phyloP scores from a whole-genome alignment of 306 rosid species.

The Benincasa hispida region DNA sequence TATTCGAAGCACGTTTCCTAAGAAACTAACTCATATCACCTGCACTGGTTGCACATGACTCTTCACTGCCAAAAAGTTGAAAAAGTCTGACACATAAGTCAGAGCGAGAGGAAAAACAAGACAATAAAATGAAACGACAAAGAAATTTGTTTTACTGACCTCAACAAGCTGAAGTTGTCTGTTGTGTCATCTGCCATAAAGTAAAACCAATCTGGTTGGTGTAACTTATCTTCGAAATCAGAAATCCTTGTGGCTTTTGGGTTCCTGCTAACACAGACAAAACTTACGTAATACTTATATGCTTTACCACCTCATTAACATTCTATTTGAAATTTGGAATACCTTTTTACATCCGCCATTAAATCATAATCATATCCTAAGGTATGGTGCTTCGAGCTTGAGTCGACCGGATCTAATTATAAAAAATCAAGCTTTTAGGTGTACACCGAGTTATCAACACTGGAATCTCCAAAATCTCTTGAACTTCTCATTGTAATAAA shows the following conservation, averaged over 20 bases:
- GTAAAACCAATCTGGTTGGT: slow-evolving; percentile 23
- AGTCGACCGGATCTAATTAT: slow-evolving; percentile 32
- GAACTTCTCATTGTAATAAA: not conserved
- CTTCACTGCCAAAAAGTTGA: slow-evolving; percentile 49
- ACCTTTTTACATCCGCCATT: slow-evolving; percentile 40
- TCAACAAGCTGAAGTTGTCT: slow-evolving; percentile 57
- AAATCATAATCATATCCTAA: slow-evolving; percentile 34
- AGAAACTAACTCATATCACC: slow-evolving; percentile 25
- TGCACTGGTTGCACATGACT: slow-evolving; percentile 72
- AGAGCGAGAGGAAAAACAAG: slow-evolving; percentile 4
- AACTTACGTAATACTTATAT: slow-evolving; percentile 10
- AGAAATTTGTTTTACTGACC: slow-evolving; percentile 28
- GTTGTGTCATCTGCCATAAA: slow-evolving; percentile 39
- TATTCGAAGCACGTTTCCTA: not conserved
- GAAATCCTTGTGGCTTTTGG: slow-evolving; percentile 25
- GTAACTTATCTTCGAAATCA: slow-evolving; percentile 22
- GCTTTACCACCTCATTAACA: not conserved
- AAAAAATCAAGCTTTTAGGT: not conserved
- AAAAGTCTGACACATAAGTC: slow-evolving; percentile 7
- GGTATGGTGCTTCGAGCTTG: slow-evolving; percentile 25
- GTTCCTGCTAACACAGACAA: slow-evolving; percentile 20
- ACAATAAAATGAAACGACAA: not conserved
- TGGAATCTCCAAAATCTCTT: not conserved
- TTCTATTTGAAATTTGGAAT: slow-evolving; percentile 5
- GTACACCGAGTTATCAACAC: not conserved